A percentile compares a stretch with the other conserved stretches of the same genome.
Conservation (phyloP, 768 basidiomycete genomes). For the Auricularia auricula-judae region DNA sequence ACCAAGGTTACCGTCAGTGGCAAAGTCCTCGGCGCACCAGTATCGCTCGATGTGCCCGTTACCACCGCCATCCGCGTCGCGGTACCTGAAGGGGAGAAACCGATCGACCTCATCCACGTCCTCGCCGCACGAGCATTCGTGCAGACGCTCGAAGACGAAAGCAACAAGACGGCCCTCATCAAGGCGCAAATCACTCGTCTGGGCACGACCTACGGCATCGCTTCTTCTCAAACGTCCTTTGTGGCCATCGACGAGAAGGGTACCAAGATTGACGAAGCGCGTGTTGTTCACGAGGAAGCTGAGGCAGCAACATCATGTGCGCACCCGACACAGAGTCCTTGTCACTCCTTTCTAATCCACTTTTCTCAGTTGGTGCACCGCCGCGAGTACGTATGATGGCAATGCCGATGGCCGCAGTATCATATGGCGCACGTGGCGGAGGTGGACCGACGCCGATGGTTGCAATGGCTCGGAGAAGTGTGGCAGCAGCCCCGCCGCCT, state of each 20-base stretch:
- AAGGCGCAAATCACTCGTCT: constrained; percentile 37
- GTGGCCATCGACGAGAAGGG: constrained; percentile 33
- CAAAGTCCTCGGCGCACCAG: constrained; percentile 4
- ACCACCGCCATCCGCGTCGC: not conserved
- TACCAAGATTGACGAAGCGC: not conserved
- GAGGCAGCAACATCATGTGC: not conserved
- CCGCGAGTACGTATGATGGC: no score
- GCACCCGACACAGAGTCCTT: no score
- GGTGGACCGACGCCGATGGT: no score
- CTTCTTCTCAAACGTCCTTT: constrained; percentile 44
- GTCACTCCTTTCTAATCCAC: no score
- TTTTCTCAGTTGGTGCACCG: no score
- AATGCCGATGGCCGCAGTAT: no score
- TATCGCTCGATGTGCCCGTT: constrained; percentile 11
- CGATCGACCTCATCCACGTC: constrained; percentile 29
- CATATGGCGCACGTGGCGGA: no score
- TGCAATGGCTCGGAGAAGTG: no score
- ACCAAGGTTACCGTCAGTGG: constrained; percentile 5
- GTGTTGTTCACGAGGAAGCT: not conserved
- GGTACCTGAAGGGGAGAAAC: not conserved
- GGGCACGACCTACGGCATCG: constrained; percentile 41
- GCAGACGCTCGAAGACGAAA: constrained; percentile 33
- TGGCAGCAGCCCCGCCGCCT: no score
- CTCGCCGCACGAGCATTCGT: constrained; percentile 45
- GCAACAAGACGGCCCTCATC: not conserved